Evolutionary conservation across 176 grass and related monocot genomes (phyloP).

Genomic region (Musa troglodytarum): DNA sequence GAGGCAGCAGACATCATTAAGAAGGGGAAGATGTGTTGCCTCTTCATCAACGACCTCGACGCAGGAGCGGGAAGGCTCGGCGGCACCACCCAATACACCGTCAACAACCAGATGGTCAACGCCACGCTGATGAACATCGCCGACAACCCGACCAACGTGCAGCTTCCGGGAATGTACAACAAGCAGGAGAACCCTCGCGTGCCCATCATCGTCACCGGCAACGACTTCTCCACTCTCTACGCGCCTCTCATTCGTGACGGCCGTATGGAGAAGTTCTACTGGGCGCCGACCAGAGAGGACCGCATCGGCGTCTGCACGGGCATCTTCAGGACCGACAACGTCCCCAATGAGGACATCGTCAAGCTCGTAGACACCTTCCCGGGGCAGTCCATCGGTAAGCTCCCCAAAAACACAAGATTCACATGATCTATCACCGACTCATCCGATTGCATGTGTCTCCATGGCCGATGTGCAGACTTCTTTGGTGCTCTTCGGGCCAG

Average conservation of each 20-base stretch:
- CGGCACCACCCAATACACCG: conserved; percentile 23
- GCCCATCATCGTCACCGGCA: conserved; percentile 16
- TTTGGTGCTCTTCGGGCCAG: conserved; percentile 20
- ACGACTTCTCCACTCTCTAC: conserved; percentile 25
- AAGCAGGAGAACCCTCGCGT: conserved; percentile 23
- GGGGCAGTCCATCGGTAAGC: conserved; percentile 15
- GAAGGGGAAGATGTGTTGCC: conserved; percentile 25
- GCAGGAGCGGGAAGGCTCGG: conserved; percentile 15
- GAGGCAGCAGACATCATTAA: conserved; percentile 17
- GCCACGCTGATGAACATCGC: conserved; percentile 31
- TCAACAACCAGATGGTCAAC: conserved; percentile 29
- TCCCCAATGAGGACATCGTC: conserved; percentile 5
- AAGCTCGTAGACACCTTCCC: conserved; percentile 18
- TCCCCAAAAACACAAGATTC: not conserved
- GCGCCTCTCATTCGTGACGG: conserved; percentile 22
- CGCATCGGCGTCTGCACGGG: conserved; percentile 18
- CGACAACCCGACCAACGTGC: conserved; percentile 26
- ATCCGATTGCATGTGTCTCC: too few species aligned
- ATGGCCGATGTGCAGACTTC: conserved; percentile 1
- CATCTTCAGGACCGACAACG: conserved; percentile 18
- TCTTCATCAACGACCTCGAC: conserved; percentile 32
- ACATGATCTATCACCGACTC: too few species aligned
- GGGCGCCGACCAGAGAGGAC: conserved; percentile 17
- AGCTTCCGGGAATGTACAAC: conserved; percentile 29
- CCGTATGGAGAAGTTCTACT: conserved; percentile 25